Conservation (phyloP, 495 filamentous ascomycete genomes). For the Hyaloscypha finlandica region DNA sequence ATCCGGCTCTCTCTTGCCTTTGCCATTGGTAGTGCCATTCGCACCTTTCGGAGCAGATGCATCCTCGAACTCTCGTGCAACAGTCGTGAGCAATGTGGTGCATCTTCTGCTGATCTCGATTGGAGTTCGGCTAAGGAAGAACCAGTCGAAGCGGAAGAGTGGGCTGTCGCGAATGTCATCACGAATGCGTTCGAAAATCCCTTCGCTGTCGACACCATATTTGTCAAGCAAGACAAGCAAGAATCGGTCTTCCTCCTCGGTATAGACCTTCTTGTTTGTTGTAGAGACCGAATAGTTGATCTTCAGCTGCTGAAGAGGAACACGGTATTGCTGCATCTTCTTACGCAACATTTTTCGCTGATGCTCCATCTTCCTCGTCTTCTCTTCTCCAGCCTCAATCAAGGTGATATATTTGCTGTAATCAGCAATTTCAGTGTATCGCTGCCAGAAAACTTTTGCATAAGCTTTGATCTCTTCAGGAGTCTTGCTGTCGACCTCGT, state of each 20-base stretch:
- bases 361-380: constrained; percentile 81
- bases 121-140: constrained; percentile 92
- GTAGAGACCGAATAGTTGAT: constrained; percentile 98
- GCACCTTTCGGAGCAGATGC: constrained; percentile 40
- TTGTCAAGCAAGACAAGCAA: constrained; percentile 90
- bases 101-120: constrained; percentile 89
- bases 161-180: constrained; percentile 93
- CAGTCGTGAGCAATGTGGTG: constrained; percentile 90
- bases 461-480: constrained; percentile 84
- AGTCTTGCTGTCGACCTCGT: constrained; percentile 90
- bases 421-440: constrained; percentile 84
- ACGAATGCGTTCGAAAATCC: constrained; percentile 81
- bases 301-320: constrained; percentile 95
- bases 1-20: constrained; percentile 71
- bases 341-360: constrained; percentile 91
- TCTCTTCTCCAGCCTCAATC: constrained; percentile 91
- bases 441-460: constrained; percentile 91
- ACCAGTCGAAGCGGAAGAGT: constrained; percentile 98
- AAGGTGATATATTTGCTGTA: constrained; percentile 83
- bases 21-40: constrained; percentile 65
- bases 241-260: constrained; percentile 97
- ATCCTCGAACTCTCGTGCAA: constrained; percentile 90
- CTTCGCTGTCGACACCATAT: constrained; percentile 83
- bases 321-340: constrained; percentile 94
- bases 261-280: constrained; percentile 99